These are phyloP conservation scores for Phytopythium kandeliae DNA, from an alignment of 352 stramenopile species.

Conservation along the genomic window DNA sequence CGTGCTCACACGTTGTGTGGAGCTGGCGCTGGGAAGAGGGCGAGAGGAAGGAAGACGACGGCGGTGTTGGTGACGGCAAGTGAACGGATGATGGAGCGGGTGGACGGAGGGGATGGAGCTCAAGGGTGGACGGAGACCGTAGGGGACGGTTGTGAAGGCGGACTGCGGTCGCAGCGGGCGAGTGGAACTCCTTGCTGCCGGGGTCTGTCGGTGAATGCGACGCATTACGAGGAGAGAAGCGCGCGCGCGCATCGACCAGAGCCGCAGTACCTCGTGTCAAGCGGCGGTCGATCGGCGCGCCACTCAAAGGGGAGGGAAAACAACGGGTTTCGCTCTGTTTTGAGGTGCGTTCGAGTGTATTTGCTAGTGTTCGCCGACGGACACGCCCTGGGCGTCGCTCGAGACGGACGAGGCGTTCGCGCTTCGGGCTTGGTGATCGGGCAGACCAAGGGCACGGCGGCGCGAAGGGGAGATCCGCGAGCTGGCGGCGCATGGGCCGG, in stretches of 20 bases:
- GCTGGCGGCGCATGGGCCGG: background rate
- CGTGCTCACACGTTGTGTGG: background rate
- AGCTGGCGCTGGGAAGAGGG: background rate
- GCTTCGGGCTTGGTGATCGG: background rate
- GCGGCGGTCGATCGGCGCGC: background rate
- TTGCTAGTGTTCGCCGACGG: background rate
- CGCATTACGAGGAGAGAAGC: conserved; percentile 4
- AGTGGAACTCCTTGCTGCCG: conserved; percentile 6
- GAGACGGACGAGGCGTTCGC: conserved; percentile 2
- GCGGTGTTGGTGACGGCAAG: conserved; percentile 4
- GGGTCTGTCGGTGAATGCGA: background rate
- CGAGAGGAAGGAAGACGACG: conserved; percentile 7
- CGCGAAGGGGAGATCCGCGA: background rate
- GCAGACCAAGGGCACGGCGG: background rate
- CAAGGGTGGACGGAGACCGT: conserved; percentile 12
- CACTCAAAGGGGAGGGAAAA: conserved; percentile 4
- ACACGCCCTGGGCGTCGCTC: background rate
- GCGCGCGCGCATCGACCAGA: background rate
- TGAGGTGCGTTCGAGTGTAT: conserved; percentile 4
- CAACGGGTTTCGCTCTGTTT: conserved; percentile 6
- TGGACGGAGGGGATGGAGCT: conserved; percentile 6
- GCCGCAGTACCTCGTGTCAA: background rate
- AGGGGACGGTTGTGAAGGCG: background rate
- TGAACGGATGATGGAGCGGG: conserved; percentile 17
- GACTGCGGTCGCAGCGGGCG: conserved; percentile 5